phyloP scores from a whole-genome alignment of 2,329 filamentous ascomycete genomes.

The Aureobasidium sp. region DNA sequence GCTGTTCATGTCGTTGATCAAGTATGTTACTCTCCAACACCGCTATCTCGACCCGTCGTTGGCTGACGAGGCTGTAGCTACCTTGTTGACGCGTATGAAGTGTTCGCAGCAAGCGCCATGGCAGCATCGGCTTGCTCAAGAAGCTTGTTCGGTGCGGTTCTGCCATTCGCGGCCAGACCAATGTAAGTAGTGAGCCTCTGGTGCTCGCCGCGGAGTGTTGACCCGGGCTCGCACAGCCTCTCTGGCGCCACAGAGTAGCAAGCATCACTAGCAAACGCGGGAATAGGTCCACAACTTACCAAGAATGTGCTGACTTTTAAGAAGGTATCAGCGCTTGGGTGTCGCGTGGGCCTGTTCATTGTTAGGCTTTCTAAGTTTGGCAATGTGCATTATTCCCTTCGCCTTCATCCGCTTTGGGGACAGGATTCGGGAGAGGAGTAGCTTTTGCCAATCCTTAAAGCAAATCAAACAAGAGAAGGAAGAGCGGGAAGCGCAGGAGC shows the following conservation, averaged over 20 bases:
- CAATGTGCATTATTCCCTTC: constrained; percentile 51
- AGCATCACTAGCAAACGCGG: neutral
- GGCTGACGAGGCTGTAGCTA: constrained; percentile 35
- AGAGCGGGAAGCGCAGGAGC: constrained; percentile 19
- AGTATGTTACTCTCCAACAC: constrained; percentile 38
- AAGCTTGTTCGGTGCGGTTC: constrained; percentile 64
- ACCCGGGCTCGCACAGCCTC: neutral
- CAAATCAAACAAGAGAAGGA: constrained; percentile 35
- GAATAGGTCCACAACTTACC: neutral
- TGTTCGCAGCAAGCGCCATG: constrained; percentile 69
- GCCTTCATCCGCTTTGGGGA: constrained; percentile 50
- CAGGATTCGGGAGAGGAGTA: constrained; percentile 48
- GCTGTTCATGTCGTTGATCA: constrained; percentile 47
- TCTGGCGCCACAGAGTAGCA: neutral
- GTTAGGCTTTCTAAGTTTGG: constrained; percentile 43
- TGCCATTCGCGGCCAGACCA: constrained; percentile 41
- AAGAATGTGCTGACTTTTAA: neutral
- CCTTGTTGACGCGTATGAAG: constrained; percentile 58
- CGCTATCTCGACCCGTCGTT: constrained; percentile 30
- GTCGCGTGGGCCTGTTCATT: constrained; percentile 58
- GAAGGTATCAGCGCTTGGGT: constrained; percentile 50
- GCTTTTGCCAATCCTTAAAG: constrained; percentile 55
- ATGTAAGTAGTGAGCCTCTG: constrained; percentile 42
- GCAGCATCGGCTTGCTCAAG: constrained; percentile 78
- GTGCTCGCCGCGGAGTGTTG: neutral